Conservation (phyloP, 169 alveolate genomes). For the Perkinsus olseni region DNA sequence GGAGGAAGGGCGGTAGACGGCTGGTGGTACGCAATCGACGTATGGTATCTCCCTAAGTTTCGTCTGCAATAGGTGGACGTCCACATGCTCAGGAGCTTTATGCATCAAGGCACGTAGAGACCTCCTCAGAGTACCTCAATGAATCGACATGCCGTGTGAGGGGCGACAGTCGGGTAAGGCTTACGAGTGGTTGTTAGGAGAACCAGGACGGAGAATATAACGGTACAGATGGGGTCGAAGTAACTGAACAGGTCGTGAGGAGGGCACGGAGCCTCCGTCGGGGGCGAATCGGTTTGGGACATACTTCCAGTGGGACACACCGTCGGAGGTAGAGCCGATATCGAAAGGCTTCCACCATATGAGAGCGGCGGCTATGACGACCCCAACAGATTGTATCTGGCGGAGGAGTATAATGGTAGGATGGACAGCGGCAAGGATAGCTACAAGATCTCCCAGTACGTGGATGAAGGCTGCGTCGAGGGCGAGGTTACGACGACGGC, state of each 20-base stretch:
- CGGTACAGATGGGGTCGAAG: slow-evolving; percentile 78
- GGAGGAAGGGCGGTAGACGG: neutral
- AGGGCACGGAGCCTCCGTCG: no score
- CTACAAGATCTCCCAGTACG: slow-evolving; percentile 64
- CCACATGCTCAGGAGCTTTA: neutral
- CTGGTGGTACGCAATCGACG: neutral
- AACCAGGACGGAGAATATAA: slow-evolving; percentile 68
- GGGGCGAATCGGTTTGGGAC: no score
- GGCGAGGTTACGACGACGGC: slow-evolving; percentile 44
- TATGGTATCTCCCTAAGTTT: neutral
- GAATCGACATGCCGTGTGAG: no score
- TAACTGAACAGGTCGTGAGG: neutral
- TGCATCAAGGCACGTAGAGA: neutral
- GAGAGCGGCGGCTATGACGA: slow-evolving; percentile 64
- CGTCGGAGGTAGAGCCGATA: neutral
- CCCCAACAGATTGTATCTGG: slow-evolving; percentile 64
- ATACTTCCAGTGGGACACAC: slow-evolving; percentile 26
- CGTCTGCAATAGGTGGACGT: neutral
- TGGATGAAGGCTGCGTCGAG: slow-evolving; percentile 70
- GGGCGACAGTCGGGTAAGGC: no score
- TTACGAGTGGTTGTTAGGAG: slow-evolving; percentile 62
- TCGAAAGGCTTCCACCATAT: slow-evolving; percentile 43
- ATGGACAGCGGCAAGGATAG: neutral
- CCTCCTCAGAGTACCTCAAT: neutral
- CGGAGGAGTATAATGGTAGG: neutral